These are phyloP conservation scores for Chaetomium cochliodes DNA, from an alignment of 495 filamentous ascomycete genomes.

Conservation along the genomic window DNA sequence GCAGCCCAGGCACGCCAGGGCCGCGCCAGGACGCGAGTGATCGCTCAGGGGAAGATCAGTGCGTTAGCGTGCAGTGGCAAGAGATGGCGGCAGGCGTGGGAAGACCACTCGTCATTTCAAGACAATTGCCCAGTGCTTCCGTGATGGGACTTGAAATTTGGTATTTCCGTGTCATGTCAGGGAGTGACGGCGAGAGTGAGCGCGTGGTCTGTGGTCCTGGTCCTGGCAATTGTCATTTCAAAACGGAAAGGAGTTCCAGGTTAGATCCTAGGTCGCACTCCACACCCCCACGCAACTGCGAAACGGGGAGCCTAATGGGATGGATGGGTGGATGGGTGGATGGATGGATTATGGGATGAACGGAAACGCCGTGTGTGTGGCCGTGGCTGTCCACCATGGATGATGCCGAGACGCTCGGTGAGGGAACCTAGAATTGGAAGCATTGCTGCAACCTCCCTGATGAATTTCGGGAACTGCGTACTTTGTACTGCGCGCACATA, in stretches of 20 bases:
- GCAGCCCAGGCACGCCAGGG: no score
- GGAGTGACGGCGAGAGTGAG: neutral
- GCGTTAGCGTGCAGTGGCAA: neutral
- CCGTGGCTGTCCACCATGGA: neutral
- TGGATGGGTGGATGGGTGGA: neutral
- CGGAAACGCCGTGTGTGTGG: neutral
- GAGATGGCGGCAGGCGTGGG: no score
- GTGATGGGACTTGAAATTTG: neutral
- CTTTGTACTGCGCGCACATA: neutral
- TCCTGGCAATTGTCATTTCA: slow-evolving; percentile 2
- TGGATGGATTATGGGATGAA: neutral
- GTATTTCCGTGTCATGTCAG: slow-evolving; percentile 1
- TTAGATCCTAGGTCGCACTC: no score
- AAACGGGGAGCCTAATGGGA: slow-evolving; percentile 3
- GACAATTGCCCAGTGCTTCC: no score
- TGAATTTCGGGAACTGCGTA: neutral
- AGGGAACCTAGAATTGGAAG: neutral
- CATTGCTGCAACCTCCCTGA: neutral
- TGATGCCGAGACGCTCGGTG: slow-evolving; percentile 10
- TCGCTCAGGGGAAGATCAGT: slow-evolving; percentile 3
- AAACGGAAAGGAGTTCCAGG: slow-evolving; percentile 1
- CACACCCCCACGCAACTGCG: slow-evolving; percentile 1
- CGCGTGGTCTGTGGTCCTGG: neutral
- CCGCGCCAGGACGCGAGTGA: neutral
- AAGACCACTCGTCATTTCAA: no score